Percentiles rank a stretch among this genome's conserved stretches.
Conservation (phyloP, 148 eudicot genomes). For the Rhododendron vialii region DNA sequence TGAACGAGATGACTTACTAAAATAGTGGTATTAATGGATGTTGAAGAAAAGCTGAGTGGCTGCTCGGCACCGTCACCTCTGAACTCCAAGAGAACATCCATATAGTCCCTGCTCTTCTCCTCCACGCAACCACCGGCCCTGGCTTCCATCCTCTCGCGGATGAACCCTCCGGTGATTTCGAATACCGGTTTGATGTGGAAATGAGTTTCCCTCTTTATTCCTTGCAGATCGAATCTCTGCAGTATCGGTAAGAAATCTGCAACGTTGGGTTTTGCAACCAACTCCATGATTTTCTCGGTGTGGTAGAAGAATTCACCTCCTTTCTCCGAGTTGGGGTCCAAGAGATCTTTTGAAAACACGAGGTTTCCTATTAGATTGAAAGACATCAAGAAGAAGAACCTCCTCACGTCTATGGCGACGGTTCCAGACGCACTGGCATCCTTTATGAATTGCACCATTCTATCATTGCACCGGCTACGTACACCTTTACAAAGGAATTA, state of each 20-base stretch:
- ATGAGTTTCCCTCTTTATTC: conserved; percentile 18
- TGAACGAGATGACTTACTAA: conserved; percentile 20
- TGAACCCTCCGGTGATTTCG: conserved; percentile 18
- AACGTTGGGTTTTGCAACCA: conserved; percentile 35
- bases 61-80: conserved; percentile 20
- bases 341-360: conserved; percentile 19
- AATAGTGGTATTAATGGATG: conserved; percentile 19
- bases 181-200: conserved; percentile 13
- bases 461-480: conserved; percentile 8
- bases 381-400: conserved; percentile 22
- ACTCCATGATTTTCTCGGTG: conserved; percentile 13
- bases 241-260: conserved; percentile 40
- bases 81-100: conserved; percentile 27
- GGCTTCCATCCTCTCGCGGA: conserved; percentile 16
- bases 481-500: background rate
- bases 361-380: conserved; percentile 24
- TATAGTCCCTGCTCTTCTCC: conserved; percentile 17
- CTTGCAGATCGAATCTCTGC: conserved; percentile 22
- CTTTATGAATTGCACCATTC: conserved; percentile 13
- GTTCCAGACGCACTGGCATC: conserved; percentile 12
- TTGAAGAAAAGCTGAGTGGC: conserved; percentile 13
- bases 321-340: conserved; percentile 17
- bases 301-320: conserved; percentile 20
- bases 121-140: background rate
- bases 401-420: conserved; percentile 12